Base-by-base conservation (phyloP, 495 filamentous ascomycete species). In the Podospora anserina region DNA sequence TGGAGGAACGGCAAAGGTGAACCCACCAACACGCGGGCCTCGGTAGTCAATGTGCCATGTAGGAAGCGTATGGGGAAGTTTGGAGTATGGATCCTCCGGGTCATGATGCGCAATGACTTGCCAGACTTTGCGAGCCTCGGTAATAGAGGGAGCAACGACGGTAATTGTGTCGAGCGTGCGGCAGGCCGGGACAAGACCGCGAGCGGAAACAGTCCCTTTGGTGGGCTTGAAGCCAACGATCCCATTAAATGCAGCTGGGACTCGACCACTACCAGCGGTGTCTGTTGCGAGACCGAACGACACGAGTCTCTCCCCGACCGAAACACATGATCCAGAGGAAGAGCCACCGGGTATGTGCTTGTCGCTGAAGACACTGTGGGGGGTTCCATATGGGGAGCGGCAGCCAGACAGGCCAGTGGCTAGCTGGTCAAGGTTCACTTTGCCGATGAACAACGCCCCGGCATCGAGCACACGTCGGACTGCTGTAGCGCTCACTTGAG, bases 141-240 rank as follows among this genome's bases (percentile, higher is more conserved):
- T 73, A 13, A 87, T 78, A 34, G 75, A 85, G 19, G 74, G 70
- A 2, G 87, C 82, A 63, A 88, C 80, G 64, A 90, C 82, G 3
- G 87, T 83, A 49, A 89, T 83, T 66, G 85, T 88, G 75, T 90
- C 88, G 16, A 89, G 80, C 2, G 82, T 86, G n/a, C 82, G 77
- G 70, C 86, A 90, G 28, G 88, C 88, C 16, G 88, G 88, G 16
- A 82, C 80, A 3, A 89, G 82, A 4, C 88, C 88, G 4, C 76
- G 71, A 23, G 84, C 82, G 3, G 85, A 87, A 55, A 91, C 77
- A 3, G 86, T 85, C 13, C 88, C 88, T 65, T 87, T 85, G 2
- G 88, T 91, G 2, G 88, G 88, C 70, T 91, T 91, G 76, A 86
- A 88, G 18, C 88, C 88, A n/a, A 88, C 82, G 39, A 91, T 77